A percentile compares a stretch with the other conserved stretches of the same genome.
Evolutionary conservation across 306 rosid genomes (phyloP).

Genomic region (Cucumis sativus): Cucumber_9930_V3 NC_026657.2:22415501-22416000

Average conservation of each 20-base stretch:
- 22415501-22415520: neutral
- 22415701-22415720: neutral
- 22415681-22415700: neutral
- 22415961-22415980: slow-evolving; percentile 99
- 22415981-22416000: slow-evolving; percentile 98
- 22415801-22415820: neutral
- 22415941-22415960: slow-evolving; percentile 97
- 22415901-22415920: slow-evolving; percentile 90
- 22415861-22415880: slow-evolving; percentile 99
- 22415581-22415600: neutral
- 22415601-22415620: neutral
- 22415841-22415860: slow-evolving; percentile 99
- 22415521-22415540: neutral
- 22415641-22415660: neutral
- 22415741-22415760: neutral
- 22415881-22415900: slow-evolving; percentile 97
- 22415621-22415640: neutral
- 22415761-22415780: neutral
- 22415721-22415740: neutral
- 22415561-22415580: neutral
- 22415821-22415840: slow-evolving; percentile 24
- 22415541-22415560: neutral
- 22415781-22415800: neutral
- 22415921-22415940: slow-evolving; percentile 95
- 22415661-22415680: neutral